These are phyloP conservation scores for Cyanidium caldarium DNA, from an alignment of 23 red algal species.

Conservation along the genomic window DNA sequence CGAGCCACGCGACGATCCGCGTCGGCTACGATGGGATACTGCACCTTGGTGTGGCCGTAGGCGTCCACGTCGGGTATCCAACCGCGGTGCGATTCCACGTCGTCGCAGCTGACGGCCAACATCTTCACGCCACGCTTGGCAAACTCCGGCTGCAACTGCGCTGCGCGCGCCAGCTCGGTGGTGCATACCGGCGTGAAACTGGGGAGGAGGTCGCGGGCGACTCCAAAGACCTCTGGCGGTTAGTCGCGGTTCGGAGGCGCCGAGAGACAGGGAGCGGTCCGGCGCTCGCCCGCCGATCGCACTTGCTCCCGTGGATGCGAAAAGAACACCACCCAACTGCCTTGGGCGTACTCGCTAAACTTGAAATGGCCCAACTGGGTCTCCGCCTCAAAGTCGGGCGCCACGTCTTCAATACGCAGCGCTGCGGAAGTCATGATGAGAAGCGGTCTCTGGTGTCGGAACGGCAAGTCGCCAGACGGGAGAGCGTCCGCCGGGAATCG, in stretches of 20 bases:
- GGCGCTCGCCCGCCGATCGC: too few relatives aligned
- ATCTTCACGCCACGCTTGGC: constrained; percentile 41
- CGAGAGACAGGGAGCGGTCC: too few relatives aligned
- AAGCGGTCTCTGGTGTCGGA: too few relatives aligned
- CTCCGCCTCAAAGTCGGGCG: constrained; percentile 5
- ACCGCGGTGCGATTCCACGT: constrained; percentile 21
- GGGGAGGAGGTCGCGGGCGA: too few relatives aligned
- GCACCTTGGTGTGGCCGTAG: constrained; percentile 5
- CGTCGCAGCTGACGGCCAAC: constrained; percentile 44
- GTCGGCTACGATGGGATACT: constrained; percentile 60
- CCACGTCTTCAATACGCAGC: neutral
- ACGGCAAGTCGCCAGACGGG: too few relatives aligned
- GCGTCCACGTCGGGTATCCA: constrained; percentile 49
- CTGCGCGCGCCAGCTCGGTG: constrained; percentile 52
- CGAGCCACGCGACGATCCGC: constrained; percentile 25
- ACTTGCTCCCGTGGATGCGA: constrained; percentile 1
- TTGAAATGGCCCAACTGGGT: neutral
- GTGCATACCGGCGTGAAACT: constrained; percentile 80
- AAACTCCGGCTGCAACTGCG: constrained; percentile 48
- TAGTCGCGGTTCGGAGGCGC: too few relatives aligned
- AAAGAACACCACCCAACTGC: neutral
- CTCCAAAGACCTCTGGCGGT: too few relatives aligned
- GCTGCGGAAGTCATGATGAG: too few relatives aligned
- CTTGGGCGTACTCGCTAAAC: constrained; percentile 6
- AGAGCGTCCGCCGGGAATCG: too few relatives aligned